These are phyloP conservation scores for Aspergillus unguis DNA, from an alignment of 2,329 filamentous ascomycete genomes.

Conservation along the genomic window DNA sequence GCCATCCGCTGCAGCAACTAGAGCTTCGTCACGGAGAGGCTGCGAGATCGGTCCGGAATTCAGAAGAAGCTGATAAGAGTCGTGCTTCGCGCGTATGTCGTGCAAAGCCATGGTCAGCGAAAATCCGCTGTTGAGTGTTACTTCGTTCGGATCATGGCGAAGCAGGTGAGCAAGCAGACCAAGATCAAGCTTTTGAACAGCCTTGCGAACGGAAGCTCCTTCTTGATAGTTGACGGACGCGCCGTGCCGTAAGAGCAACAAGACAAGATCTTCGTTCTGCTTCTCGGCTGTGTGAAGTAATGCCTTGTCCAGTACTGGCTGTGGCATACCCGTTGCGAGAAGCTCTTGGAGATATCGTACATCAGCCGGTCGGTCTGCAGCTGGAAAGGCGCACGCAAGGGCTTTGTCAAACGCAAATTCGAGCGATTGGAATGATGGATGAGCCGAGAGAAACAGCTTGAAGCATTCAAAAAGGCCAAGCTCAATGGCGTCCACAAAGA, in stretches of 20 bases:
- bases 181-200: conserved; percentile 1
- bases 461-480: conserved; percentile 8
- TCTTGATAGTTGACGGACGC: conserved; percentile 9
- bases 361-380: not conserved
- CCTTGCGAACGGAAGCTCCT: conserved; percentile 3
- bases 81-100: not conserved
- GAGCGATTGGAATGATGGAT: conserved; percentile 3
- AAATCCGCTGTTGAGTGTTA: conserved; percentile 7
- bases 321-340: not conserved
- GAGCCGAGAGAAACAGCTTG: not conserved
- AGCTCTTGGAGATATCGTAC: conserved; percentile 5
- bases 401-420: conserved; percentile 10
- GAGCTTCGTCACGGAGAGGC: conserved; percentile 7
- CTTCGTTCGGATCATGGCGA: not conserved
- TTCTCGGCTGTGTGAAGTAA: not conserved
- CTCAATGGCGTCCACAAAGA: conserved; percentile 7
- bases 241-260: not conserved
- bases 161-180: not conserved
- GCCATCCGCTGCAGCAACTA: not conserved
- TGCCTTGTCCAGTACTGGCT: conserved; percentile 3
- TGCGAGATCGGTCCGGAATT: not conserved
- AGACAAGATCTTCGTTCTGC: conserved; percentile 1
- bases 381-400: not conserved
- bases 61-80: conserved; percentile 5
- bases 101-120: not conserved